A percentile compares a stretch with the other conserved stretches of the same genome.
phyloP scores from a whole-genome alignment of 164 flowering plant species.

The Platanus orientalis region DNA sequence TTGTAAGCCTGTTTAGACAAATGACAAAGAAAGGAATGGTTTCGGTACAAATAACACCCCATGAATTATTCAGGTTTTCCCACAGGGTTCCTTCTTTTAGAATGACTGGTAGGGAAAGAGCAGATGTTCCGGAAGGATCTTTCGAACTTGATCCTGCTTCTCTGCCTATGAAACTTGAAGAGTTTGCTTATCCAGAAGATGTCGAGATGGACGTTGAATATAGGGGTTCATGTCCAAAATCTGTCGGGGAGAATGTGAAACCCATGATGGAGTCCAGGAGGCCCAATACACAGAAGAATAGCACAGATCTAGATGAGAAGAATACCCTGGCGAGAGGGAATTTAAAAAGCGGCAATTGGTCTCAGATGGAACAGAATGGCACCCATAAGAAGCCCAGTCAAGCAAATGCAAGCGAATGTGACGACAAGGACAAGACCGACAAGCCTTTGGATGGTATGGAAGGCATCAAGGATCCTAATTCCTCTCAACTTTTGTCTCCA shows the following conservation, averaged over 20 bases:
- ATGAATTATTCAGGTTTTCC: constrained; percentile 50
- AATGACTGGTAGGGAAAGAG: constrained; percentile 48
- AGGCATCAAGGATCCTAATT: not conserved
- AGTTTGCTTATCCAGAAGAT: constrained; percentile 15
- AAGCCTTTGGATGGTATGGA: not conserved
- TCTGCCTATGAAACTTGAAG: constrained; percentile 33
- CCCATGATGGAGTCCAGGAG: not conserved
- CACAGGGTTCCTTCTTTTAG: constrained; percentile 49
- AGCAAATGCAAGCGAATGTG: constrained; percentile 1
- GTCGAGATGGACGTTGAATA: constrained; percentile 6
- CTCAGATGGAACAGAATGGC: not conserved
- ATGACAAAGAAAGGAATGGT: constrained; percentile 10
- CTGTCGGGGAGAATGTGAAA: constrained; percentile 1
- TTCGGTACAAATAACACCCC: constrained; percentile 28
- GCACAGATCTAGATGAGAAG: not conserved
- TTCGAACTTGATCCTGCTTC: constrained; percentile 72
- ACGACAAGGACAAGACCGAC: not conserved
- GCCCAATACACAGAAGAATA: not conserved
- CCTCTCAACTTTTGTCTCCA: constrained; percentile 6
- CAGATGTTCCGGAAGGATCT: constrained; percentile 46
- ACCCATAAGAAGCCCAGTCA: not conserved
- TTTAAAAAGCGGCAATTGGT: not conserved
- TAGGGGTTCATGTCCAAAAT: constrained; percentile 11
- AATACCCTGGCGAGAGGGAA: not conserved
- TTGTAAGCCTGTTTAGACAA: constrained; percentile 45